These are phyloP conservation scores for Paraconiothyrium sp. DNA, from an alignment of 2,329 filamentous ascomycete species.

Conservation along the genomic window DNA sequence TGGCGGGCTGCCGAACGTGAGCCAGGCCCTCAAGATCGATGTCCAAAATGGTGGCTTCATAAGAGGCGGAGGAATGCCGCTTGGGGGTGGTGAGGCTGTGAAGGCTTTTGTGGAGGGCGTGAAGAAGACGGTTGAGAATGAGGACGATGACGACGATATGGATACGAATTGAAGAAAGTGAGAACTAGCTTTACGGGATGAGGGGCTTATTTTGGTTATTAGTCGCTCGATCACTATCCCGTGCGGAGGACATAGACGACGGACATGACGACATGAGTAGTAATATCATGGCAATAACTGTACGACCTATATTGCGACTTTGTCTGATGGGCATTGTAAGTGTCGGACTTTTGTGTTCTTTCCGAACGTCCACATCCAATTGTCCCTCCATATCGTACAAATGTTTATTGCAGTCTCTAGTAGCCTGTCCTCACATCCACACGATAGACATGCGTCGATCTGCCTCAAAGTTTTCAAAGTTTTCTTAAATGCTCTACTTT, in stretches of 20 bases:
- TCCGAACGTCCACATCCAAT: no score
- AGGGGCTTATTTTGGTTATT: not conserved
- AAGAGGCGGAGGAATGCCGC: constrained; percentile 78
- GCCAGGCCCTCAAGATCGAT: constrained; percentile 82
- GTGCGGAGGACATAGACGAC: not conserved
- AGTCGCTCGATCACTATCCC: not conserved
- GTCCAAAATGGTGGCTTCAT: constrained; percentile 87
- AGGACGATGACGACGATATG: constrained; percentile 42
- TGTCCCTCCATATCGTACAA: no score
- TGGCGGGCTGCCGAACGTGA: constrained; percentile 88
- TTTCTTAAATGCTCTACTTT: no score
- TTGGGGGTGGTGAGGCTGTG: constrained; percentile 88
- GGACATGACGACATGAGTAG: not conserved
- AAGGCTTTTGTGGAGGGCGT: constrained; percentile 92
- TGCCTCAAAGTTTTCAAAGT: no score
- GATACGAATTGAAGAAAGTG: constrained; percentile 35
- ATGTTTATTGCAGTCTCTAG: no score
- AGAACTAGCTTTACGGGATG: not conserved
- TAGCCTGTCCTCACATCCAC: no score
- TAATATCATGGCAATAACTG: not conserved
- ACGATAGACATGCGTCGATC: no score
- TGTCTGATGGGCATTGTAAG: no score
- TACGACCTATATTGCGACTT: not conserved
- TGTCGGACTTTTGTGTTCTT: no score
- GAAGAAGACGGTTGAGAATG: constrained; percentile 74